Percentiles rank a stretch among this genome's conserved stretches.
phyloP scores from a whole-genome alignment of 1,284 basidiomycete genomes.

The Xanthoconium separans region DNA sequence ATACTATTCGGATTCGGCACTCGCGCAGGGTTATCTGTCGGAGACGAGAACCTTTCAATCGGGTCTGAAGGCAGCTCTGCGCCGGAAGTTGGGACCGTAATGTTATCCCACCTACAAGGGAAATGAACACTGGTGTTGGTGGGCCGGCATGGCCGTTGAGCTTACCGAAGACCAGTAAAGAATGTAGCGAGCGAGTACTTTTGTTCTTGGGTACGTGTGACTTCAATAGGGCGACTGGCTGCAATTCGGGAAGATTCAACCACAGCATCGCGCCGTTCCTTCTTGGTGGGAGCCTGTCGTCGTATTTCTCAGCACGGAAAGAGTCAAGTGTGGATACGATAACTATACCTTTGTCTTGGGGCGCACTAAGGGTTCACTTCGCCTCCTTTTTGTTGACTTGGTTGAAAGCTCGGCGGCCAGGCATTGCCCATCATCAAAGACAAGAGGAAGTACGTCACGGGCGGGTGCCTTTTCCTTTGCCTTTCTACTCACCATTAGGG shows the following conservation, averaged over 20 bases:
- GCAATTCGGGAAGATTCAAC: conserved; percentile 33
- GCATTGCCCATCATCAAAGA: conserved; percentile 21
- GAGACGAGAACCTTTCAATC: conserved; percentile 35
- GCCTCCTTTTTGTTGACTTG: conserved; percentile 24
- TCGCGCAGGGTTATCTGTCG: conserved; percentile 13
- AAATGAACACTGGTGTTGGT: conserved; percentile 9
- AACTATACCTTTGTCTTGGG: conserved; percentile 27
- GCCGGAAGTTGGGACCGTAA: conserved; percentile 5
- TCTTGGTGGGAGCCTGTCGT: conserved; percentile 32
- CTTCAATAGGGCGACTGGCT: conserved; percentile 31
- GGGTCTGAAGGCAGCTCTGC: conserved; percentile 32
- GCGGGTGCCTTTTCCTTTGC: conserved; percentile 29
- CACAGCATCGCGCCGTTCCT: conserved; percentile 26
- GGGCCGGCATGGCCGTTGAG: background rate
- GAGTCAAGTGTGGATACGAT: background rate
- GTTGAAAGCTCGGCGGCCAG: conserved; percentile 10
- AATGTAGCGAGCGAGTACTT: conserved; percentile 24
- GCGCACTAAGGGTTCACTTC: conserved; percentile 8
- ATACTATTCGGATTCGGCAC: background rate
- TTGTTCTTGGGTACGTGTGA: conserved; percentile 25
- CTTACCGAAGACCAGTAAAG: conserved; percentile 26
- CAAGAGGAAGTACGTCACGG: conserved; percentile 32
- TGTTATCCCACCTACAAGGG: conserved; percentile 15
- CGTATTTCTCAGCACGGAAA: conserved; percentile 2
- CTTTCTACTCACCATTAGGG: conserved; percentile 24